Conservation (phyloP, 1,284 basidiomycete species). For the Trichosporon inkin region DNA sequence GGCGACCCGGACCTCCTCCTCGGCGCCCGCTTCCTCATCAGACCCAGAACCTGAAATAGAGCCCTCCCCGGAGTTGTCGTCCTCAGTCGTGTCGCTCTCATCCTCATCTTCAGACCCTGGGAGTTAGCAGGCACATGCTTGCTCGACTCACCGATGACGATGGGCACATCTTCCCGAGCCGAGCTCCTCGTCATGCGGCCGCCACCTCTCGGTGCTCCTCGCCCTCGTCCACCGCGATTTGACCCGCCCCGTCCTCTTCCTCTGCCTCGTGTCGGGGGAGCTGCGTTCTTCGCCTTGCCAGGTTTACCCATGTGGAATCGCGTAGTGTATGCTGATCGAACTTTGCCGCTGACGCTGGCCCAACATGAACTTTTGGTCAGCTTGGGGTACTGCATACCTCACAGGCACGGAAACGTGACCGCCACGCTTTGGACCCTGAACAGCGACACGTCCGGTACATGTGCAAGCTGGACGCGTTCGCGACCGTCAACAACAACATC, state of each 20-base stretch:
- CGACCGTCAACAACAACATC: constrained; percentile 18
- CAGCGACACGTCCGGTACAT: constrained; percentile 5
- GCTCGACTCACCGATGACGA: constrained; percentile 13
- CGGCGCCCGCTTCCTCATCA: constrained; percentile 39
- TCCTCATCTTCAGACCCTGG: constrained; percentile 32
- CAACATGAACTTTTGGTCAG: constrained; percentile 2
- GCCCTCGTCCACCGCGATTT: constrained; percentile 7
- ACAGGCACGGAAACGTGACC: constrained; percentile 4
- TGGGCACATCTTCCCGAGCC: constrained; percentile 9
- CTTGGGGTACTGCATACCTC: neutral
- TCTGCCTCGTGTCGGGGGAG: constrained; percentile 9
- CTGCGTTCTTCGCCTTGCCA: constrained; percentile 21
- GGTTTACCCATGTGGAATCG: constrained; percentile 20
- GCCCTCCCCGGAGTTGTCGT: neutral
- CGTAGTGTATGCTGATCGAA: neutral
- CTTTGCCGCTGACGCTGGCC: constrained; percentile 3
- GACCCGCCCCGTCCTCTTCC: constrained; percentile 17
- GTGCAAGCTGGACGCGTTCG: constrained; percentile 14
- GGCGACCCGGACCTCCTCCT: constrained; percentile 51
- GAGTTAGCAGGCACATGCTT: neutral
- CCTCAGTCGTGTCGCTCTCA: constrained; percentile 9
- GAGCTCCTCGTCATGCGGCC: neutral
- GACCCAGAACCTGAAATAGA: constrained; percentile 25
- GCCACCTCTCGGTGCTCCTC: constrained; percentile 10
- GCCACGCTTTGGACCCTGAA: constrained; percentile 10